phyloP scores from a whole-genome alignment of 1,139 yeast species.

The Kodamaea arcana region DNA sequence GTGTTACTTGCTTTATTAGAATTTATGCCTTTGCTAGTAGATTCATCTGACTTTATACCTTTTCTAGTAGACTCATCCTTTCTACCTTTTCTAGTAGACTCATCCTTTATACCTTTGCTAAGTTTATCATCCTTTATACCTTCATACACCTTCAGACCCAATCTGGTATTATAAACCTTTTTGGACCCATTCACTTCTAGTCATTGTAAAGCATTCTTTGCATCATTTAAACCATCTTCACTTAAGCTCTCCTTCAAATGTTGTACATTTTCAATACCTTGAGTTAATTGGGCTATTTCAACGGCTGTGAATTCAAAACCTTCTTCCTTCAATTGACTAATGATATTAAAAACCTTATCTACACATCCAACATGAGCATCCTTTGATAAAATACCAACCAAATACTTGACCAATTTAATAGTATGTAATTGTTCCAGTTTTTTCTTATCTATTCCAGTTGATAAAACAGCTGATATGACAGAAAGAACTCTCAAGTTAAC shows the following conservation, averaged over 20 bases:
- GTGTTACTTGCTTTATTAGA: too few species aligned
- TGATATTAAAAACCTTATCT: slow-evolving; percentile 57
- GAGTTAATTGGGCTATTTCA: slow-evolving; percentile 30
- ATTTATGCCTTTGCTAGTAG: too few species aligned
- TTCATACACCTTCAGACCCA: too few species aligned
- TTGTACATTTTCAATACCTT: slow-evolving; percentile 40
- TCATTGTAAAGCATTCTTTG: slow-evolving; percentile 37
- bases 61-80: too few species aligned
- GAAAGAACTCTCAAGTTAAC: slow-evolving; percentile 54
- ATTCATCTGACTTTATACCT: too few species aligned
- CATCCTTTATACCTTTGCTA: too few species aligned
- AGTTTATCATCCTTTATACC: too few species aligned
- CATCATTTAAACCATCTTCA: slow-evolving; percentile 47
- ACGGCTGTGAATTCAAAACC: slow-evolving; percentile 43
- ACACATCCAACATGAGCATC: slow-evolving; percentile 50
- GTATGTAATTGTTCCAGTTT: slow-evolving; percentile 39
- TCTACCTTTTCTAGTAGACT: too few species aligned
- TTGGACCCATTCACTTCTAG: too few species aligned
- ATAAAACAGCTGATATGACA: slow-evolving; percentile 52
- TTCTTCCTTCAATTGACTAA: slow-evolving; percentile 44
- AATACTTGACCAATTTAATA: slow-evolving; percentile 33
- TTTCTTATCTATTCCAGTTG: slow-evolving; percentile 44
- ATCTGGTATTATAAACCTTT: too few species aligned
- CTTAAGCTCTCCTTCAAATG: slow-evolving; percentile 45
- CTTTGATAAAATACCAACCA: slow-evolving; percentile 32